These are phyloP conservation scores for Phycomyces blakesleeanus DNA, from an alignment of 192 early-diverging fungal genomes.

Conservation along the genomic window DNA sequence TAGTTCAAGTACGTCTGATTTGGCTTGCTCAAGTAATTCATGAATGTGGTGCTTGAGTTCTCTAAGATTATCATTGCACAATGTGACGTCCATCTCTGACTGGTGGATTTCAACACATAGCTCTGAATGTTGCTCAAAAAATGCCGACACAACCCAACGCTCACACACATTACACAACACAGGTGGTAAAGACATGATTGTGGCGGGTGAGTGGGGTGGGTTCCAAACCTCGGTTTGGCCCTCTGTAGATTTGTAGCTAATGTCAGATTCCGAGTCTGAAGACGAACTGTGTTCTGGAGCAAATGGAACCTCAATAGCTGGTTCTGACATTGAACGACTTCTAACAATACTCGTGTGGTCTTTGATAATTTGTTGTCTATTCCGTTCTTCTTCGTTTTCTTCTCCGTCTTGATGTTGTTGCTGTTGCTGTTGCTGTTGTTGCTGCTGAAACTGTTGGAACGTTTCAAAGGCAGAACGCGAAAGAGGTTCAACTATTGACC, in stretches of 20 bases:
- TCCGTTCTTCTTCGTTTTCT: too few species aligned
- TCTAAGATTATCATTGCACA: conserved; percentile 70
- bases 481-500: conserved; percentile 18
- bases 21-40: conserved; percentile 16
- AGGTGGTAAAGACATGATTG: conserved; percentile 31
- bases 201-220: background rate
- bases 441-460: background rate
- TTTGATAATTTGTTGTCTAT: too few species aligned
- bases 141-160: conserved; percentile 58
- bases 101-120: conserved; percentile 73
- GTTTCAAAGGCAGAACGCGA: conserved; percentile 8
- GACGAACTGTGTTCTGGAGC: conserved; percentile 2
- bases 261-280: background rate
- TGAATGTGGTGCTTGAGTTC: conserved; percentile 51
- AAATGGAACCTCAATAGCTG: background rate
- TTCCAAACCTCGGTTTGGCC: background rate
- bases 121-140: conserved; percentile 72
- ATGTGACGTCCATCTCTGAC: conserved; percentile 68
- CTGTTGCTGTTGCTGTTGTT: too few species aligned
- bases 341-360: background rate
- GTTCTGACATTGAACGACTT: conserved; percentile 20
- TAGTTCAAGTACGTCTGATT: background rate
- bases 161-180: conserved; percentile 81
- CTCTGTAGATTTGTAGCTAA: too few species aligned
- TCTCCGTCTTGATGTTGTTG: too few species aligned